Percentiles rank a stretch among this genome's conserved stretches.
These are phyloP conservation scores for Syncephalastrum monosporum DNA, from an alignment of 371 early-diverging fungal genomes.

Conservation along the genomic window DNA sequence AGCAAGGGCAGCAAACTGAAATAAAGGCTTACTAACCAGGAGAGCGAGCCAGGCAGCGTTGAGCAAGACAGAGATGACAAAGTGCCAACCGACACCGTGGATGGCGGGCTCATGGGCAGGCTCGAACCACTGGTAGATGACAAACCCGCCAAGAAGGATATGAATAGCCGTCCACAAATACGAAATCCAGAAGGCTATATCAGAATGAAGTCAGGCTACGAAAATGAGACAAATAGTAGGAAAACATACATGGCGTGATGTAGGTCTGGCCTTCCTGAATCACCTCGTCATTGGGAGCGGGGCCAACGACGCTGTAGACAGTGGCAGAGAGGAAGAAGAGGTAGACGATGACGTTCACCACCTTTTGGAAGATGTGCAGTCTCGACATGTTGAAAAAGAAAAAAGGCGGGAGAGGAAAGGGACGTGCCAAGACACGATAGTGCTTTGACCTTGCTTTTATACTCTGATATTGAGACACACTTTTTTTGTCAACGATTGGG, in stretches of 20 bases:
- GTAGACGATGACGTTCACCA: conserved; percentile 68
- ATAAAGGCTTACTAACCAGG: conserved; percentile 46
- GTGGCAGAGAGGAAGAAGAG: conserved; percentile 64
- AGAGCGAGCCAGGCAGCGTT: conserved; percentile 60
- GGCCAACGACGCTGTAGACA: conserved; percentile 58
- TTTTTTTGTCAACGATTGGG: too few relatives aligned
- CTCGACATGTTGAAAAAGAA: conserved; percentile 22
- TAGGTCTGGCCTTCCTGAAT: conserved; percentile 44
- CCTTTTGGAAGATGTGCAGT: conserved; percentile 51
- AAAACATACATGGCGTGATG: conserved; percentile 49
- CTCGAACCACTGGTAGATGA: conserved; percentile 62
- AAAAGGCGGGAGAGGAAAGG: conserved; percentile 13
- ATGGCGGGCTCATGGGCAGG: conserved; percentile 58
- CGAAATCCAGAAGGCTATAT: conserved; percentile 45
- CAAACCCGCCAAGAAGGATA: conserved; percentile 64
- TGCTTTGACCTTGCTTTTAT: too few relatives aligned
- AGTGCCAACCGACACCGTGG: conserved; percentile 64
- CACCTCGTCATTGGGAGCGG: conserved; percentile 31
- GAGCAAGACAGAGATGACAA: conserved; percentile 58
- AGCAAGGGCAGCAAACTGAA: background rate
- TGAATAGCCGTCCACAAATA: conserved; percentile 68
- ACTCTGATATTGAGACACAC: too few relatives aligned
- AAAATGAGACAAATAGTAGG: background rate
- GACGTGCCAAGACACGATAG: background rate
- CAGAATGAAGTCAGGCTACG: background rate